Evolutionary conservation across 2,329 filamentous ascomycete genomes (phyloP).

Genomic region (Cladorrhinum sp.): DNA sequence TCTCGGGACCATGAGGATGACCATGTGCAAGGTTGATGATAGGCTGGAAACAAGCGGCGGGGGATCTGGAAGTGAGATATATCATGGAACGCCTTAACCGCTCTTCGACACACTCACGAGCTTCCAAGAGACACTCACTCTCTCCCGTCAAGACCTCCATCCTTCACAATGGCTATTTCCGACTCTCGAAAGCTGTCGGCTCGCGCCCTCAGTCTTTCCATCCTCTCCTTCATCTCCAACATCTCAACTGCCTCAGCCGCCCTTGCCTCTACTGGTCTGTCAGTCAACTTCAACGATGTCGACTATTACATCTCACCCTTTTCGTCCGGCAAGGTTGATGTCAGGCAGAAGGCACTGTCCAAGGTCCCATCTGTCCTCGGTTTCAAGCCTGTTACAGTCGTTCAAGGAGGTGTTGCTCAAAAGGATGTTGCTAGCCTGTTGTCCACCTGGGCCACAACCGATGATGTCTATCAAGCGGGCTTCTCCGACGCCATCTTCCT

Average conservation of each 20-base stretch:
- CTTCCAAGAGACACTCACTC: neutral
- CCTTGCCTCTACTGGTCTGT: slow-evolving; percentile 32
- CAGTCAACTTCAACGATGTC: slow-evolving; percentile 32
- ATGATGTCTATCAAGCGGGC: slow-evolving; percentile 31
- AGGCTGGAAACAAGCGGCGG: neutral
- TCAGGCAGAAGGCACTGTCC: slow-evolving; percentile 17
- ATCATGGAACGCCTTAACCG: neutral
- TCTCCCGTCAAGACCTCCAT: neutral
- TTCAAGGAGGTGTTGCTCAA: slow-evolving; percentile 26
- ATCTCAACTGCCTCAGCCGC: slow-evolving; percentile 17
- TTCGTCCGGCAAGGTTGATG: slow-evolving; percentile 29
- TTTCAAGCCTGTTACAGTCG: slow-evolving; percentile 36
- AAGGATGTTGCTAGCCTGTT: slow-evolving; percentile 29
- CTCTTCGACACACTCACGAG: neutral
- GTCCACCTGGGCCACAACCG: slow-evolving; percentile 31
- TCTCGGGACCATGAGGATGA: no score
- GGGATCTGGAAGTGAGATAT: neutral
- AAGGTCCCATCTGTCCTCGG: slow-evolving; percentile 28
- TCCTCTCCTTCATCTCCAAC: slow-evolving; percentile 11
- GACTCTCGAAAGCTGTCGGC: neutral
- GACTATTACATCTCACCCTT: slow-evolving; percentile 37
- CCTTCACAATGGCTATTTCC: slow-evolving; percentile 4
- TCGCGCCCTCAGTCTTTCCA: slow-evolving; percentile 10
- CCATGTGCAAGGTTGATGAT: no score
- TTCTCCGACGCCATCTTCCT: slow-evolving; percentile 29